Conservation (phyloP, 805 yeast genomes). For the Myxozyma lipomycoides region DNA sequence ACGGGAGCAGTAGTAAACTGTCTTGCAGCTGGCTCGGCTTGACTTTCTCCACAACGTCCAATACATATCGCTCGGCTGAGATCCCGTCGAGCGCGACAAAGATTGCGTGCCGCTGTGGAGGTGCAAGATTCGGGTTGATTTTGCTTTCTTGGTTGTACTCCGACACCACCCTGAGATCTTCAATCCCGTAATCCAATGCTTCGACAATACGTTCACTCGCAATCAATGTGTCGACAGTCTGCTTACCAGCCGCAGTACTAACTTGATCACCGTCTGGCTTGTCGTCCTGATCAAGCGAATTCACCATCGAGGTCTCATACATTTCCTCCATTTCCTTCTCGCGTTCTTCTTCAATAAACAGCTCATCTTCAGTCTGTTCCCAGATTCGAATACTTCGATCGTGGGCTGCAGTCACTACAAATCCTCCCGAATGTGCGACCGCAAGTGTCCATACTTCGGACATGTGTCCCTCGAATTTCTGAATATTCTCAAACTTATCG, state of each 20-base stretch:
- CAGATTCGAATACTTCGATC: constrained; percentile 93
- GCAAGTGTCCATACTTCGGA: constrained; percentile 91
- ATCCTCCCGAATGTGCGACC: constrained; percentile 62
- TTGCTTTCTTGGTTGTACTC: constrained; percentile 48
- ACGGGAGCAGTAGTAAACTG: constrained; percentile 85
- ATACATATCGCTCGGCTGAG: constrained; percentile 72
- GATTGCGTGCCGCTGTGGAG: constrained; percentile 67
- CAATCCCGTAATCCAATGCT: constrained; percentile 77
- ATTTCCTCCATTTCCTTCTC: constrained; percentile 93
- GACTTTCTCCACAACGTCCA: constrained; percentile 65
- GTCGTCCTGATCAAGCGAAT: constrained; percentile 47
- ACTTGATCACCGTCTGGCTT: constrained; percentile 39
- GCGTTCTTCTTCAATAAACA: constrained; percentile 94
- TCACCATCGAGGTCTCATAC: constrained; percentile 75
- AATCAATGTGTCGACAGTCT: constrained; percentile 85
- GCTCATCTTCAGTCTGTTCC: constrained; percentile 90
- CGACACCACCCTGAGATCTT: constrained; percentile 58
- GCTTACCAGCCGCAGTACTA: constrained; percentile 64
- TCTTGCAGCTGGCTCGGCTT: constrained; percentile 86
- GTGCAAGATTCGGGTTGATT: constrained; percentile 45
- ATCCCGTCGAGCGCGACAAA: constrained; percentile 61
- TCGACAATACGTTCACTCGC: constrained; percentile 93
- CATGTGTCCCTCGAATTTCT: constrained; percentile 80
- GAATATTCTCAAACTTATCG: constrained; percentile 90
- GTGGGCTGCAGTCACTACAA: constrained; percentile 79